A percentile compares a stretch with the other conserved stretches of the same genome.
phyloP scores from a whole-genome alignment of 1,284 basidiomycete genomes.

The Heterobasidion irregulare region DNA sequence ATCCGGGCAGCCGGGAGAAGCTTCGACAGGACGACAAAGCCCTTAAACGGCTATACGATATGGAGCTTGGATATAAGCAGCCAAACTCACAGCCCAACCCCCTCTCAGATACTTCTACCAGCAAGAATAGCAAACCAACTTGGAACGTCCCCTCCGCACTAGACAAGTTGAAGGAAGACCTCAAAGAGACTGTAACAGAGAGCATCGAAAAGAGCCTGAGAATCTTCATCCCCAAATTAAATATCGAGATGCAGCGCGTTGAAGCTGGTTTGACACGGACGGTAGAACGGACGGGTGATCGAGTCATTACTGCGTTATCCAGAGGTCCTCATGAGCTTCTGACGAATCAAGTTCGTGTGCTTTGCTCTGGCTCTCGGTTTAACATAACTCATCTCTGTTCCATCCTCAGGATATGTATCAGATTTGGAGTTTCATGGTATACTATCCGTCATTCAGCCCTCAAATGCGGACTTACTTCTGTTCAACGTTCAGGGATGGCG shows the following conservation, averaged over 20 bases:
- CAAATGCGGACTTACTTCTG: not conserved
- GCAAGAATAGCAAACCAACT: not conserved
- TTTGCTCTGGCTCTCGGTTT: not conserved
- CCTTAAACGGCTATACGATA: too few relatives aligned
- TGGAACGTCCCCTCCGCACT: not conserved
- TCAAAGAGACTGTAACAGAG: not conserved
- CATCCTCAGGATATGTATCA: not conserved
- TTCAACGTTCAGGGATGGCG: not conserved
- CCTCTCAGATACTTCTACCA: not conserved
- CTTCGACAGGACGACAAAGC: too few relatives aligned
- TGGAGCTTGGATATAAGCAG: too few relatives aligned
- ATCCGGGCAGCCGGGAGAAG: not conserved
- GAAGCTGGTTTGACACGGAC: not conserved
- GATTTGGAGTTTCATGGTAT: not conserved
- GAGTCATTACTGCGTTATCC: not conserved
- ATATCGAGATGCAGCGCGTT: not conserved
- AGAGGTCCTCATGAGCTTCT: not conserved
- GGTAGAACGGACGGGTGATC: not conserved
- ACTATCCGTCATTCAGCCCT: not conserved
- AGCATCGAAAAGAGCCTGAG: not conserved
- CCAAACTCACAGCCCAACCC: too few relatives aligned
- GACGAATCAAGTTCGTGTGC: not conserved
- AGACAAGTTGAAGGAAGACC: not conserved
- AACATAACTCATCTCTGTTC: not conserved
- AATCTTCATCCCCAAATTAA: not conserved